Evolutionary conservation across 2,329 filamentous ascomycete species (phyloP).

Genomic region (Dactylonectria macrodidyma): DNA sequence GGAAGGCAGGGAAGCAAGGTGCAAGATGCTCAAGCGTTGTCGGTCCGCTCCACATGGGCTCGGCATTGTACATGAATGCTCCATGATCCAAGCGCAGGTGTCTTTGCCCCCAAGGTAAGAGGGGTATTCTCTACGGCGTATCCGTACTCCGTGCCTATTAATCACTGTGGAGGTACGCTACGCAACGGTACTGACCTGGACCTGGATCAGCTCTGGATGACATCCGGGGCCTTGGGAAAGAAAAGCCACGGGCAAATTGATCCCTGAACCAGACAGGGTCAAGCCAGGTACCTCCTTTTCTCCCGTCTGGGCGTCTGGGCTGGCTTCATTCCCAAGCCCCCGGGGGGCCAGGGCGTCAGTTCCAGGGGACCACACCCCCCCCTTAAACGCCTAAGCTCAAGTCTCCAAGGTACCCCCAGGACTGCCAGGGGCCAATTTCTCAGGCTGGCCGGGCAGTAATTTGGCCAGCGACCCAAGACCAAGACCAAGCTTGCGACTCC

Average conservation of each 20-base stretch:
- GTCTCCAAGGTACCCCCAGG: constrained; percentile 10
- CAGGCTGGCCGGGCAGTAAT: constrained; percentile 14
- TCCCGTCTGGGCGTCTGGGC: constrained; percentile 10
- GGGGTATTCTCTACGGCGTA: background rate
- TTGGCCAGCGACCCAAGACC: constrained; percentile 14
- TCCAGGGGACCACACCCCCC: constrained; percentile 18
- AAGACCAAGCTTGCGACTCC: background rate
- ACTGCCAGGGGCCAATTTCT: constrained; percentile 15
- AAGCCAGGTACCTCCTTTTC: constrained; percentile 36
- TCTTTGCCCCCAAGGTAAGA: background rate
- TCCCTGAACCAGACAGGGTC: constrained; percentile 33
- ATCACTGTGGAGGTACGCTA: background rate
- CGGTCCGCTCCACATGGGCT: background rate
- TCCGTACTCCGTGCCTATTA: constrained; percentile 3
- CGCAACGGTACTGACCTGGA: background rate
- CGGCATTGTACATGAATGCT: background rate
- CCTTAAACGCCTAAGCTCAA: background rate
- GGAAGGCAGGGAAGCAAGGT: background rate
- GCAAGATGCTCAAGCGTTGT: background rate
- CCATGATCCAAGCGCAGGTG: background rate
- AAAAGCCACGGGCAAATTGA: constrained; percentile 30
- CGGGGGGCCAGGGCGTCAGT: constrained; percentile 27
- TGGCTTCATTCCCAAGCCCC: constrained; percentile 35
- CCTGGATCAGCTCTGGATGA: constrained; percentile 26
- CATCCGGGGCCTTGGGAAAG: constrained; percentile 37